Conservation (phyloP, 2,329 filamentous ascomycete genomes). For the Diaporthe longicolla region DNA sequence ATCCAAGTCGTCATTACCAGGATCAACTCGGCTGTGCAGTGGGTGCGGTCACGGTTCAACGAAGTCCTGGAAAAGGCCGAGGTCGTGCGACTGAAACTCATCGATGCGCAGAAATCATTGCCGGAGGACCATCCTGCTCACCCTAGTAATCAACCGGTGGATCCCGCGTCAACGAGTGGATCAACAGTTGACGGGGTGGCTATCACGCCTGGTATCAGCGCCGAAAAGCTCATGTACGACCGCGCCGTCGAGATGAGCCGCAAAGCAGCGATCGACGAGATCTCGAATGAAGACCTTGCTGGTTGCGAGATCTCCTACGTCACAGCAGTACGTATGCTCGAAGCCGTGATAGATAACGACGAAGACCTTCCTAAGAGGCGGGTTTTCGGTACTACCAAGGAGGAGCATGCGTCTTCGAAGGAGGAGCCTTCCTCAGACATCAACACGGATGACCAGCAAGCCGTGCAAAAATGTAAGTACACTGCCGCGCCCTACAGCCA, state of each 20-base stretch:
- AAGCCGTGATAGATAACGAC: conserved; percentile 91
- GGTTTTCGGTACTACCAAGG: conserved; percentile 56
- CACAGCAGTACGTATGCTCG: conserved; percentile 93
- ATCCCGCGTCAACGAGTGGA: conserved; percentile 69
- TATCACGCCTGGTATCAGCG: conserved; percentile 89
- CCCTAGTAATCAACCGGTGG: conserved; percentile 80
- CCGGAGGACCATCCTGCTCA: conserved; percentile 89
- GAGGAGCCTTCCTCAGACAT: conserved; percentile 62
- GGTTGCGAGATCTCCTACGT: conserved; percentile 95
- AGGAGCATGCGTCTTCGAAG: conserved; percentile 58
- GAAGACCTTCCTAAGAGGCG: conserved; percentile 65
- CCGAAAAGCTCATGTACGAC: conserved; percentile 98
- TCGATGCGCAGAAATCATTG: conserved; percentile 87
- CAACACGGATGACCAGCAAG: conserved; percentile 79
- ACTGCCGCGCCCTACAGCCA: neutral
- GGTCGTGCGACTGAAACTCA: conserved; percentile 88
- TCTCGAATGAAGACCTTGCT: conserved; percentile 88
- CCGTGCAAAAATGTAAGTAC: conserved; percentile 78
- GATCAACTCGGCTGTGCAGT: conserved; percentile 95
- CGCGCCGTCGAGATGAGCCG: conserved; percentile 97
- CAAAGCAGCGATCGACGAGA: conserved; percentile 93
- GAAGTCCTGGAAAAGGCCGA: conserved; percentile 97
- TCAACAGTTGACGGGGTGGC: conserved; percentile 83
- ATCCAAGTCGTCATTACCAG: conserved; percentile 72
- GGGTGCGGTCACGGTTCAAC: conserved; percentile 94